These are phyloP conservation scores for Nemania sp. DNA, from an alignment of 2,329 filamentous ascomycete genomes.

Conservation along the genomic window DNA sequence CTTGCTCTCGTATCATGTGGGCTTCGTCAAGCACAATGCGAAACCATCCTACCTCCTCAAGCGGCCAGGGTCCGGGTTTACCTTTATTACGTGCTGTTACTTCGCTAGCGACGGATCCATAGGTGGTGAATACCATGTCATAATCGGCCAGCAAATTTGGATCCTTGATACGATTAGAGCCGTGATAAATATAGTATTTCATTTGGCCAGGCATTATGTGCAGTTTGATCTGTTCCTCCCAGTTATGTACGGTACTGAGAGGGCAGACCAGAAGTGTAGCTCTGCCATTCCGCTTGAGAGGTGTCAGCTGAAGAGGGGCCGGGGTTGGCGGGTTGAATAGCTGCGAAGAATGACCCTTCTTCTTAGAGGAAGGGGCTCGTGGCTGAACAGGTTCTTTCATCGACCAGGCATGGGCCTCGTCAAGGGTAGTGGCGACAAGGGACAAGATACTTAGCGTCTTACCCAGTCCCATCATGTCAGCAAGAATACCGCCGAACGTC, in stretches of 20 bases:
- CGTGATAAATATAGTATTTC: constrained; percentile 84
- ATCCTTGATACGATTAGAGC: constrained; percentile 72
- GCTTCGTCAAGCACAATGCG: constrained; percentile 93
- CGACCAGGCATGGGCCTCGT: constrained; percentile 66
- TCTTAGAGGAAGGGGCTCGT: constrained; percentile 43
- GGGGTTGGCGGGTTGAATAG: constrained; percentile 47
- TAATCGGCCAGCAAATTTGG: constrained; percentile 68
- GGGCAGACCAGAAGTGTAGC: constrained; percentile 87
- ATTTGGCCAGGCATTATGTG: constrained; percentile 70
- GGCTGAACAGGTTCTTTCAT: constrained; percentile 55
- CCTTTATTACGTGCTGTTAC: constrained; percentile 64
- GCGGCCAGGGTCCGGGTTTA: constrained; percentile 63
- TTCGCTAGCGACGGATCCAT: constrained; percentile 84
- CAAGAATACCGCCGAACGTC: constrained; percentile 73
- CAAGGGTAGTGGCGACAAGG: constrained; percentile 68
- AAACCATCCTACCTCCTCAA: constrained; percentile 86
- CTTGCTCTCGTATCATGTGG: constrained; percentile 87
- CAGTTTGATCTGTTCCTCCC: constrained; percentile 87
- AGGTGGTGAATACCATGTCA: constrained; percentile 90
- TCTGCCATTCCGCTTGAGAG: constrained; percentile 67
- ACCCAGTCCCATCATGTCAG: constrained; percentile 88
- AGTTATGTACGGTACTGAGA: constrained; percentile 88
- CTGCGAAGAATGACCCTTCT: constrained; percentile 41
- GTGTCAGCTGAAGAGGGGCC: constrained; percentile 52
- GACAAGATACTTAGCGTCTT: constrained; percentile 87